Percentiles rank a stretch among this genome's conserved stretches.
phyloP scores from a whole-genome alignment of 257 asterid species.

The Solanum boliviense region DNA sequence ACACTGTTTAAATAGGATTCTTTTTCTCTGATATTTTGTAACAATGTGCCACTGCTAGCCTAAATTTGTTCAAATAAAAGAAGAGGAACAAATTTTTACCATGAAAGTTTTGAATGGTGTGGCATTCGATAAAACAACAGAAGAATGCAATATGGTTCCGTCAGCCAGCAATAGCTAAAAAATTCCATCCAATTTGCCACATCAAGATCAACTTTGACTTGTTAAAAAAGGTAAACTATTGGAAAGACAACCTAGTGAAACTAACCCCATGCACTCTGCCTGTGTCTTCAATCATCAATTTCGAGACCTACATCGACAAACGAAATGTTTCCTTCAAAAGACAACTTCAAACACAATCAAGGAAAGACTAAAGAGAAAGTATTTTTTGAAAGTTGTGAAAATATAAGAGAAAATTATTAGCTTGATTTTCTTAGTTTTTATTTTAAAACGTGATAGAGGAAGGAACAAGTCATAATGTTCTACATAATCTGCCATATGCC shows the following conservation, averaged over 20 bases:
- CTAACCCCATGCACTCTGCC: constrained; percentile 76
- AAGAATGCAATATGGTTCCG: constrained; percentile 62
- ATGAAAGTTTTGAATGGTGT: constrained; percentile 91
- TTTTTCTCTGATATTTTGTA: neutral
- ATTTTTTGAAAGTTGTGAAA: neutral
- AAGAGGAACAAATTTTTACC: constrained; percentile 31
- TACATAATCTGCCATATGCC: neutral
- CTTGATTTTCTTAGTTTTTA: neutral
- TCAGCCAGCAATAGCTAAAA: constrained; percentile 75
- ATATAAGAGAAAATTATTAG: neutral
- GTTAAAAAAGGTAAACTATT: neutral
- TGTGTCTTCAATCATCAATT: constrained; percentile 44
- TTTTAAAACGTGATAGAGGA: neutral
- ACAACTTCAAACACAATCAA: neutral
- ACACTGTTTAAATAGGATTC: neutral
- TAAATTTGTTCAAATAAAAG: neutral
- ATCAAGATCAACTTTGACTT: neutral
- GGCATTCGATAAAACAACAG: constrained; percentile 87
- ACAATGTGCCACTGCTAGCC: neutral
- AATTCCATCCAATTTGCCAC: constrained; percentile 12
- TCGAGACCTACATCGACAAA: constrained; percentile 44
- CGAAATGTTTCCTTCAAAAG: neutral
- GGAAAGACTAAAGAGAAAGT: neutral
- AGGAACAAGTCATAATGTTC: neutral
- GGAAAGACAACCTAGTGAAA: neutral